Conservation (phyloP, 2,329 filamentous ascomycete species). For the Cytospora mali region DNA sequence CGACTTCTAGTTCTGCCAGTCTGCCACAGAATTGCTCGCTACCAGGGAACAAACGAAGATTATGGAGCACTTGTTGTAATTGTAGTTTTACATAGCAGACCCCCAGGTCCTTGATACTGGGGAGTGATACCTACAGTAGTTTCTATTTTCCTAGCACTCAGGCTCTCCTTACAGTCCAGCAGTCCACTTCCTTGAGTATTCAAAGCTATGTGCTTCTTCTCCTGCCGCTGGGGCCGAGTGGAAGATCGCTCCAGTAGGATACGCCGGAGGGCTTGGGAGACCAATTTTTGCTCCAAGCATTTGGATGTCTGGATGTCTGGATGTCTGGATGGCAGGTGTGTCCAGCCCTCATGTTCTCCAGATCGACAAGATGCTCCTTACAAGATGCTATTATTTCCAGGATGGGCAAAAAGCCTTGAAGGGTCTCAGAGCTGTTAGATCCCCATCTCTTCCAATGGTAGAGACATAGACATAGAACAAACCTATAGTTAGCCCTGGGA, state of each 20-base stretch:
- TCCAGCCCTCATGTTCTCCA: neutral
- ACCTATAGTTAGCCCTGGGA: constrained; percentile 1
- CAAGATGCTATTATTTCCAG: neutral
- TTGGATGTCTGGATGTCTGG: no score
- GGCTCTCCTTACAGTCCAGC: neutral
- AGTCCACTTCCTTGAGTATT: neutral
- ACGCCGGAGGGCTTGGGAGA: neutral
- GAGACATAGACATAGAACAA: neutral
- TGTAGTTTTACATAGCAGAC: no score
- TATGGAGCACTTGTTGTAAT: neutral
- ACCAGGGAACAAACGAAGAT: neutral
- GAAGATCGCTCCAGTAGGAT: neutral
- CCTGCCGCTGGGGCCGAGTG: neutral
- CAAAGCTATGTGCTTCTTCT: neutral
- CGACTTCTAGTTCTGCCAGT: neutral
- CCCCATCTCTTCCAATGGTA: neutral
- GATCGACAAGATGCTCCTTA: neutral
- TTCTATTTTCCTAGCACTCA: neutral
- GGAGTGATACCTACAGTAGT: neutral
- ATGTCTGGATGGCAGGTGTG: no score
- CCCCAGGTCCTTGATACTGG: neutral
- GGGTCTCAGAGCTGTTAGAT: neutral
- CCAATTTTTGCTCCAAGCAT: no score
- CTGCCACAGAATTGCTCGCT: neutral
- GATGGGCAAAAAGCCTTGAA: neutral